Conservation (phyloP, 305 asterid genomes). For the Solanum hybrid region DNA sequence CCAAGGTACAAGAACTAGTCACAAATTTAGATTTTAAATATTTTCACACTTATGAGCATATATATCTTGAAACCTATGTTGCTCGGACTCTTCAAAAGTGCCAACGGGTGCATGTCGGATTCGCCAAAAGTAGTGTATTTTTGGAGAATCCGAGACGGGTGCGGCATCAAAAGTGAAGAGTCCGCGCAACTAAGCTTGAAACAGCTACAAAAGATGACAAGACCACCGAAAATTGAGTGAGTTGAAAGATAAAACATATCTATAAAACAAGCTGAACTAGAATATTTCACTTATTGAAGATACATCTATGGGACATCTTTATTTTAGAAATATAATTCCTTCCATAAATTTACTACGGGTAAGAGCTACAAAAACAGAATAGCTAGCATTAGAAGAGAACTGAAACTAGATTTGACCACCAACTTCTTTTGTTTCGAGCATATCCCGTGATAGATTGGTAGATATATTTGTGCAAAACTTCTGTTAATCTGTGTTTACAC, state of each 20-base stretch:
- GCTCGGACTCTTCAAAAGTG: too few species aligned
- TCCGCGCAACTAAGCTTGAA: neutral
- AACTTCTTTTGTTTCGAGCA: neutral
- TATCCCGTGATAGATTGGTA: neutral
- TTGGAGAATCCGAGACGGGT: too few species aligned
- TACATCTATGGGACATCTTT: neutral
- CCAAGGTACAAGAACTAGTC: neutral
- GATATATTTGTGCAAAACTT: neutral
- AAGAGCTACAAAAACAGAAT: neutral
- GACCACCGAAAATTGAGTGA: neutral
- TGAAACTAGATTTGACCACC: neutral
- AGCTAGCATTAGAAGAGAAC: neutral
- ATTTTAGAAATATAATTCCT: neutral
- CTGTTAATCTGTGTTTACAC: neutral
- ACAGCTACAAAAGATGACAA: neutral
- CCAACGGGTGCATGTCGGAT: too few species aligned
- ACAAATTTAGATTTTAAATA: neutral
- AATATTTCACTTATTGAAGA: neutral
- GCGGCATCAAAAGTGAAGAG: too few species aligned
- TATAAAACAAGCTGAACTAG: neutral
- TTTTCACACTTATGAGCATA: neutral
- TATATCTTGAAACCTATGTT: neutral
- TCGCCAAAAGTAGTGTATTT: too few species aligned
- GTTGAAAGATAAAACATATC: neutral
- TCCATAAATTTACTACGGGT: neutral